A percentile compares a stretch with the other conserved stretches of the same genome.
Evolutionary conservation across 2,329 filamentous ascomycete species (phyloP).

Genomic region (Sporothrix schenckii): DNA sequence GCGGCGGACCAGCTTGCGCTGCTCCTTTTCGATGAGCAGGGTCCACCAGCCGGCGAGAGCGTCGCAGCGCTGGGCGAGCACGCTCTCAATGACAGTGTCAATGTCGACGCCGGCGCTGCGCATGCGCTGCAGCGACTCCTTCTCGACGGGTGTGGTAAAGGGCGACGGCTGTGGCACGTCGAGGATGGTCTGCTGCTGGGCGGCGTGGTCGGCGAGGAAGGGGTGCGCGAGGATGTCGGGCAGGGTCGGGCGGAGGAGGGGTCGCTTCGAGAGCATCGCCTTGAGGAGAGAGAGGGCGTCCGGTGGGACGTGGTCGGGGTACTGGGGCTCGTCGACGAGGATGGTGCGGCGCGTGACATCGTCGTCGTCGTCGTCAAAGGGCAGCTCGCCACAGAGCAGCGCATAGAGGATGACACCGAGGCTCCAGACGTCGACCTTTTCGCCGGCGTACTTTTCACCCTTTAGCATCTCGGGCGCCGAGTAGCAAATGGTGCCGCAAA

Average conservation of each 20-base stretch:
- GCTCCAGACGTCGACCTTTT: constrained; percentile 98
- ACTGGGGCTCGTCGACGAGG: constrained; percentile 80
- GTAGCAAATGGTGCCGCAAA: constrained; percentile 97
- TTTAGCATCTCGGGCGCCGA: constrained; percentile 98
- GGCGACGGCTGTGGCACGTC: constrained; percentile 78
- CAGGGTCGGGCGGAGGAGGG: constrained; percentile 77
- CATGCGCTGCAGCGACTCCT: constrained; percentile 90
- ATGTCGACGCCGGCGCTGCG: constrained; percentile 91
- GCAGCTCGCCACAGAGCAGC: constrained; percentile 79
- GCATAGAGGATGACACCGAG: constrained; percentile 84
- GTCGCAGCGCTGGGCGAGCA: constrained; percentile 86
- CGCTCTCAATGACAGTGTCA: constrained; percentile 91
- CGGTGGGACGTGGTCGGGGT: constrained; percentile 75
- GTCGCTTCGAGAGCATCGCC: constrained; percentile 84
- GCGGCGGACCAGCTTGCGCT: constrained; percentile 77
- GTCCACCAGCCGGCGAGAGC: constrained; percentile 95
- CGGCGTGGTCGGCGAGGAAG: constrained; percentile 84
- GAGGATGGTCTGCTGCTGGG: constrained; percentile 85
- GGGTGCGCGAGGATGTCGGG: constrained; percentile 85
- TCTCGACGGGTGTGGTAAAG: constrained; percentile 84
- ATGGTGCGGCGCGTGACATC: constrained; percentile 83
- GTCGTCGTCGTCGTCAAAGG: constrained; percentile 96
- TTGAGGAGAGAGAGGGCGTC: constrained; percentile 79
- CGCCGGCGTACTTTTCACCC: constrained; percentile 94
- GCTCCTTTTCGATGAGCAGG: constrained; percentile 88